Evolutionary conservation across 371 early-diverging fungal species (phyloP).

Genomic region (Mucor irregularis): DNA sequence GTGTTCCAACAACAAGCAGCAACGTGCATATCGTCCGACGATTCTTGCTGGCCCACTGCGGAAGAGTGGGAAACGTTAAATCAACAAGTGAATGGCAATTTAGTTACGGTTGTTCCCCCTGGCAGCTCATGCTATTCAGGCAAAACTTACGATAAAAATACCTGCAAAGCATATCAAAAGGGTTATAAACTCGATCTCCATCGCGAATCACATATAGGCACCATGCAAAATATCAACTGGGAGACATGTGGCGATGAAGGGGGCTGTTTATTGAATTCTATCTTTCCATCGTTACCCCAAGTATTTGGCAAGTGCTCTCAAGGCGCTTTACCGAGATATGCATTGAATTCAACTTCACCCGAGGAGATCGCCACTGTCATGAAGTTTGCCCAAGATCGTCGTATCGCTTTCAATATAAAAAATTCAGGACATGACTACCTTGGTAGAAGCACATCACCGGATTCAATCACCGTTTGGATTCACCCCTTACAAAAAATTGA

Average conservation of each 20-base stretch:
- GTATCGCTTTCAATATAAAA: slow-evolving; percentile 45
- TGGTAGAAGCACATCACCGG: slow-evolving; percentile 40
- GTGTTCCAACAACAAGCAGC: too few relatives aligned
- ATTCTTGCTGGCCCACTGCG: background rate
- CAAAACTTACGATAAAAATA: background rate
- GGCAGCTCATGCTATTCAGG: slow-evolving; percentile 4
- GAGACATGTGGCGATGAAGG: slow-evolving; percentile 4
- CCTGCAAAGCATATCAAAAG: background rate
- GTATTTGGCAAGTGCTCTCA: slow-evolving; percentile 6
- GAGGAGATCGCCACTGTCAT: slow-evolving; percentile 32
- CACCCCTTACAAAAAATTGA: slow-evolving; percentile 32
- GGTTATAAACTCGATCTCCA: background rate
- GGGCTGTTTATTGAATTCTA: background rate
- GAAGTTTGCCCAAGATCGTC: slow-evolving; percentile 38
- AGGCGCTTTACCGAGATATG: slow-evolving; percentile 12
- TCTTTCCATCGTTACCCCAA: background rate
- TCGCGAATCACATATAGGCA: slow-evolving; percentile 5
- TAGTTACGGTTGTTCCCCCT: slow-evolving; percentile 1
- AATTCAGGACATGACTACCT: slow-evolving; percentile 52
- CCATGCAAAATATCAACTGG: slow-evolving; percentile 16
- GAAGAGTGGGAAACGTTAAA: background rate
- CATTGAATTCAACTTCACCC: background rate
- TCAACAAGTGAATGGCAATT: background rate
- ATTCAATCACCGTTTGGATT: slow-evolving; percentile 45
- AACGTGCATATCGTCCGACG: background rate